Conservation (phyloP, 2,329 filamentous ascomycete genomes). For the Emmonsia crescens region DNA sequence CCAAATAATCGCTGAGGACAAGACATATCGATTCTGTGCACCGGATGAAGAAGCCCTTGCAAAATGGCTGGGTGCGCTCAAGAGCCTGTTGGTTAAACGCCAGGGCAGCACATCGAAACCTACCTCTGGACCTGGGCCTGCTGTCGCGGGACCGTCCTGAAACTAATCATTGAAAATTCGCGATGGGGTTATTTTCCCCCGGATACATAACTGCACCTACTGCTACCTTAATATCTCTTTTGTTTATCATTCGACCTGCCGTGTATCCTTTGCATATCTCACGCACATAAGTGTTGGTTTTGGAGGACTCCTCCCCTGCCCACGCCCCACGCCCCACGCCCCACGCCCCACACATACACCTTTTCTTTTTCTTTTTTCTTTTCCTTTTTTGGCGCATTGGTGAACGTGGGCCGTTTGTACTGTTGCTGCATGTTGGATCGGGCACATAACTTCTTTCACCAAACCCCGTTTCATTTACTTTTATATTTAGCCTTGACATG, state of each 20-base stretch:
- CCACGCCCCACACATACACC: background rate
- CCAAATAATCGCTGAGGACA: slow-evolving; percentile 89
- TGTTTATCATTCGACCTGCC: background rate
- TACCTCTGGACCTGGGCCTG: background rate
- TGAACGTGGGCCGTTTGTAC: background rate
- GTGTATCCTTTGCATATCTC: background rate
- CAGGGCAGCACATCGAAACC: background rate
- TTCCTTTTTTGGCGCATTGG: background rate
- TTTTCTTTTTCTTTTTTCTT: background rate
- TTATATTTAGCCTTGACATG: background rate
- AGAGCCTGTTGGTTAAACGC: slow-evolving; percentile 47
- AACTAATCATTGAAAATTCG: background rate
- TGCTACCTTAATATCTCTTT: background rate
- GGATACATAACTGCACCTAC: background rate
- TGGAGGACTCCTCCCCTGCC: background rate
- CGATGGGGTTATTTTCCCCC: background rate
- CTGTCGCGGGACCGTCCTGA: background rate
- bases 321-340: too few species aligned
- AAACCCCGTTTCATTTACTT: background rate
- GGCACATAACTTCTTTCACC: background rate
- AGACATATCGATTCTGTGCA: slow-evolving; percentile 66
- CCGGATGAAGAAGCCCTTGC: slow-evolving; percentile 71
- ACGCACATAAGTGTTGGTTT: background rate
- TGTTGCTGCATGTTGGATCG: background rate
- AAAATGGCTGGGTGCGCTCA: slow-evolving; percentile 79